These are phyloP conservation scores for Saccharomycopsis sp. DNA, from an alignment of 805 yeast genomes.

Conservation along the genomic window DNA sequence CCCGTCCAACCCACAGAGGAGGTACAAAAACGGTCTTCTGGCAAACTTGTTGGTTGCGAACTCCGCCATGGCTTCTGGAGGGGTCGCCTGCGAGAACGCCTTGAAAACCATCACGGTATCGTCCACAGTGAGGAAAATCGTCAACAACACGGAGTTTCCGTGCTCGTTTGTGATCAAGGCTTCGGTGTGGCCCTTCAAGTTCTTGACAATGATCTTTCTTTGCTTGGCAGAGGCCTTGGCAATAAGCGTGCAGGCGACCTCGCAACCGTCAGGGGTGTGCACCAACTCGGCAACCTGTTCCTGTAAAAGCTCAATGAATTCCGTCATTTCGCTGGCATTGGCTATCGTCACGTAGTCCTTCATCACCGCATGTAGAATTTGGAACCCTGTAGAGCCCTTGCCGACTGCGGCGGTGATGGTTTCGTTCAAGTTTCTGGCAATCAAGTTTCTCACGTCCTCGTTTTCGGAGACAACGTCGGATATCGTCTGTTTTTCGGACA, in stretches of 20 bases:
- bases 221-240: constrained; percentile 88
- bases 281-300: constrained; percentile 93
- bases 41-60: constrained; percentile 67
- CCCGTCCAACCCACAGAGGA: constrained; percentile 71
- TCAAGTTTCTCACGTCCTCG: constrained; percentile 70
- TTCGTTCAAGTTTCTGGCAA: constrained; percentile 68
- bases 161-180: constrained; percentile 75
- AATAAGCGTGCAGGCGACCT: constrained; percentile 76
- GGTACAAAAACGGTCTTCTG: constrained; percentile 81
- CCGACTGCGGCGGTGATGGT: constrained; percentile 87
- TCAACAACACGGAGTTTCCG: constrained; percentile 76
- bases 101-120: constrained; percentile 82
- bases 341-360: constrained; percentile 74
- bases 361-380: constrained; percentile 94
- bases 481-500: constrained; percentile 52
- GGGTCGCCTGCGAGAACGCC: constrained; percentile 47
- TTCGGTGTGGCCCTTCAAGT: constrained; percentile 68
- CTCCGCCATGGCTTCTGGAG: constrained; percentile 39
- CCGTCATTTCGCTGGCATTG: constrained; percentile 62
- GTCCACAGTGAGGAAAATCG: constrained; percentile 81
- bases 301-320: constrained; percentile 71
- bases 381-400: constrained; percentile 95
- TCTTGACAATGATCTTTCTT: constrained; percentile 68
- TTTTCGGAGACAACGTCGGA: constrained; percentile 58
- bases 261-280: constrained; percentile 91